A percentile compares a stretch with the other conserved stretches of the same genome.
These are phyloP conservation scores for Neolentinus lepideus DNA, from an alignment of 1,284 basidiomycete genomes.

Conservation along the genomic window DNA sequence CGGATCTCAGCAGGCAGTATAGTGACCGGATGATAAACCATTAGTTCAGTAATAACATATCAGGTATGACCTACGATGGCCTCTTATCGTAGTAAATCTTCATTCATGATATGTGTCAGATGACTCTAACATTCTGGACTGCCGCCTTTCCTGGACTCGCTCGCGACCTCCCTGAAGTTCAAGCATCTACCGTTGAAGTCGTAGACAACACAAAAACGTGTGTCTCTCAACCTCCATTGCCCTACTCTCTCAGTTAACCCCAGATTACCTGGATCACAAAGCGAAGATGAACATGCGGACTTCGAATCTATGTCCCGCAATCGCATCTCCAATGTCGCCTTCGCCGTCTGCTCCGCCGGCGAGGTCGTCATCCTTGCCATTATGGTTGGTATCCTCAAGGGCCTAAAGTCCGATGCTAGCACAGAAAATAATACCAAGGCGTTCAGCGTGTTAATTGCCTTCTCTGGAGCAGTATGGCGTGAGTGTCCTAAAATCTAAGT, in stretches of 20 bases:
- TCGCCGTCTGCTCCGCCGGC: slow-evolving; percentile 65
- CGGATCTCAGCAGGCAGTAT: slow-evolving; percentile 16
- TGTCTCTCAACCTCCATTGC: slow-evolving; percentile 7
- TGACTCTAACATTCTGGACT: slow-evolving; percentile 77
- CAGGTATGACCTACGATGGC: slow-evolving; percentile 36
- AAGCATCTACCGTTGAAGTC: slow-evolving; percentile 35
- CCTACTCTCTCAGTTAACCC: neutral
- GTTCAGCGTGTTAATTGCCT: slow-evolving; percentile 71
- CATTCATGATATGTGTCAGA: slow-evolving; percentile 29
- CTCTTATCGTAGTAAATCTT: neutral
- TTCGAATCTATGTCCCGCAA: slow-evolving; percentile 68
- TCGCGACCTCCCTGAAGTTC: slow-evolving; percentile 65
- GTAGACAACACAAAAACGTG: slow-evolving; percentile 40
- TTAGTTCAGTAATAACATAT: slow-evolving; percentile 59
- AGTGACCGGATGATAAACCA: neutral
- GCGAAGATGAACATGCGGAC: slow-evolving; percentile 48
- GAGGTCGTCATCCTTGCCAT: slow-evolving; percentile 68
- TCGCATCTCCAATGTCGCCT: slow-evolving; percentile 75
- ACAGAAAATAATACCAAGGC: slow-evolving; percentile 73
- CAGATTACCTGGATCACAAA: slow-evolving; percentile 16
- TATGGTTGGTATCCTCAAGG: slow-evolving; percentile 75
- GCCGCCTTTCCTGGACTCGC: slow-evolving; percentile 79
- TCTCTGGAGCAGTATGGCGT: slow-evolving; percentile 73
- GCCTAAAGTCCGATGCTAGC: slow-evolving; percentile 52
- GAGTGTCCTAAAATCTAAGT: slow-evolving; percentile 23